Percentiles rank a stretch among this genome's conserved stretches.
These are phyloP conservation scores for Backusella circina DNA, from an alignment of 192 early-diverging fungal genomes.

Conservation along the genomic window DNA sequence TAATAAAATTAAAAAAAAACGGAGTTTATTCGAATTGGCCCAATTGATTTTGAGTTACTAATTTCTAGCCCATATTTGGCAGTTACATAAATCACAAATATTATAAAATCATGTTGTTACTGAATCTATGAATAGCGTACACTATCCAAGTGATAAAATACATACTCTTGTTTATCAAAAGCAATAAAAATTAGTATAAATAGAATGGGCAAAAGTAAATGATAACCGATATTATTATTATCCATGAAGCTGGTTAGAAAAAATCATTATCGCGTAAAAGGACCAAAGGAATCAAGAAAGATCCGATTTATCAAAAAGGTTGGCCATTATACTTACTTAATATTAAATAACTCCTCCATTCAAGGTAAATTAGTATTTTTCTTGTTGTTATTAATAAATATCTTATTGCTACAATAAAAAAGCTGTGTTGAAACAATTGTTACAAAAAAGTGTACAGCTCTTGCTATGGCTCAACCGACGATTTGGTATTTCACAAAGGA, in stretches of 20 bases:
- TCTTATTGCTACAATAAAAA: background rate
- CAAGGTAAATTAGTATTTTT: background rate
- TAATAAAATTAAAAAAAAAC: background rate
- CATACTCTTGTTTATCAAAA: background rate
- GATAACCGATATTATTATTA: background rate
- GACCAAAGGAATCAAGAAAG: background rate
- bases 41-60: background rate
- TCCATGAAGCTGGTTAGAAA: background rate
- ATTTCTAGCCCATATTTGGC: too few relatives aligned
- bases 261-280: background rate
- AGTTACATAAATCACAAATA: too few relatives aligned
- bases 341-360: background rate
- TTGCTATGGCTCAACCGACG: background rate
- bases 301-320: background rate
- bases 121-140: background rate
- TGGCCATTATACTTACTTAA: background rate
- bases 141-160: background rate
- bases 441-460: background rate
- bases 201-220: background rate
- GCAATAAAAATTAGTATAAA: background rate
- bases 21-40: background rate
- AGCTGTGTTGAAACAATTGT: background rate
- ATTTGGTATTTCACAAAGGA: background rate
- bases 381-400: background rate
- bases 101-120: background rate